Evolutionary conservation across 1,284 basidiomycete species (phyloP).

Genomic region (Rhodotorula sp.): DNA sequence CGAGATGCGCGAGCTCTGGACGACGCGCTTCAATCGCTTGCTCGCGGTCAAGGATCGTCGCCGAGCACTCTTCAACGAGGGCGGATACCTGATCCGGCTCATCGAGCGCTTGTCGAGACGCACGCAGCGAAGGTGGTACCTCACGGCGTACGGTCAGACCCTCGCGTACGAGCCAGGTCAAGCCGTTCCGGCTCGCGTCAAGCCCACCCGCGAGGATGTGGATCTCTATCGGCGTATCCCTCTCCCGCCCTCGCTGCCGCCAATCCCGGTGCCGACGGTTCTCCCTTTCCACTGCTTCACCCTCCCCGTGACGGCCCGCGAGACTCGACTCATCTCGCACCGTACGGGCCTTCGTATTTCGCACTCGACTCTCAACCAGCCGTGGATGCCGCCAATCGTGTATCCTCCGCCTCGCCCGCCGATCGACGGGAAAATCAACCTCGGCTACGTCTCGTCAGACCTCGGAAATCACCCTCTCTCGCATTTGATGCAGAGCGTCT

Average conservation of each 20-base stretch:
- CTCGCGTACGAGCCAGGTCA: not conserved
- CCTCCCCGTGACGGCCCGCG: slow-evolving; percentile 57
- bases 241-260: slow-evolving; percentile 53
- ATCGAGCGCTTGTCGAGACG: slow-evolving; percentile 58
- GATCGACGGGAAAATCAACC: slow-evolving; percentile 54
- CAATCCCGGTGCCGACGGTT: slow-evolving; percentile 58
- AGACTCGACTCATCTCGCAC: slow-evolving; percentile 61
- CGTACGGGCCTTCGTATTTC: slow-evolving; percentile 61
- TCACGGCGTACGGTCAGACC: slow-evolving; percentile 49
- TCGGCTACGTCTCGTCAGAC: slow-evolving; percentile 64
- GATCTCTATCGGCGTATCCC: slow-evolving; percentile 47
- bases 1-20: slow-evolving; percentile 52
- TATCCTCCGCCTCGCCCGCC: slow-evolving; percentile 59
- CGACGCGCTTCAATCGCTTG: slow-evolving; percentile 51
- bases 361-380: slow-evolving; percentile 56
- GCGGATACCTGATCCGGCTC: slow-evolving; percentile 59
- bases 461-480: slow-evolving; percentile 62
- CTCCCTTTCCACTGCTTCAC: slow-evolving; percentile 65
- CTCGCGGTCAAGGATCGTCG: slow-evolving; percentile 48
- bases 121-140: slow-evolving; percentile 59
- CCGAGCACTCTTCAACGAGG: slow-evolving; percentile 53
- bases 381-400: slow-evolving; percentile 57
- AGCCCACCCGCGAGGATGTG: slow-evolving; percentile 15
- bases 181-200: not conserved
- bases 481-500: slow-evolving; percentile 64